Conservation (phyloP, 2,329 filamentous ascomycete genomes). For the Metarhizium brunneum region DNA sequence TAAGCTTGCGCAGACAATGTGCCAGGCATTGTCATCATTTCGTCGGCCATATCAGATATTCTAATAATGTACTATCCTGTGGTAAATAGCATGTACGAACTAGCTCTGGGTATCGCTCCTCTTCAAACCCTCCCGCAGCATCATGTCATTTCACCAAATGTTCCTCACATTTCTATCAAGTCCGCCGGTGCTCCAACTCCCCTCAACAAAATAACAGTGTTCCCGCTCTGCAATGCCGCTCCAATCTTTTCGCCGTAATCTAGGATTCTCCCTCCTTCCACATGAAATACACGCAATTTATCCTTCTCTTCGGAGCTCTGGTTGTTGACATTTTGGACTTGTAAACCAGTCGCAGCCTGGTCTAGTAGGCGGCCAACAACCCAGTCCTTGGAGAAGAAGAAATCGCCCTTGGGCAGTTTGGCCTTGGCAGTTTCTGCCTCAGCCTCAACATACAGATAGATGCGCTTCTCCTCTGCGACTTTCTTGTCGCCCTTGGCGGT, state of each 20-base stretch:
- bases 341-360: constrained; percentile 64
- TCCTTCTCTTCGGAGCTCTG: constrained; percentile 66
- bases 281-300: constrained; percentile 80
- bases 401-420: constrained; percentile 73
- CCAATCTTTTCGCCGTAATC: constrained; percentile 86
- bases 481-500: constrained; percentile 85
- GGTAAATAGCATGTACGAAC: not conserved
- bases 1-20: not conserved
- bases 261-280: constrained; percentile 77
- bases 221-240: constrained; percentile 62
- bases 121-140: not conserved
- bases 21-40: not conserved
- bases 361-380: constrained; percentile 79
- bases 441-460: constrained; percentile 87
- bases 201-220: constrained; percentile 80
- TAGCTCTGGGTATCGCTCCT: not conserved
- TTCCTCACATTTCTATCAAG: constrained; percentile 44
- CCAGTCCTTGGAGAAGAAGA: constrained; percentile 79
- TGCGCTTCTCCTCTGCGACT: constrained; percentile 68
- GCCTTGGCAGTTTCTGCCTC: constrained; percentile 76
- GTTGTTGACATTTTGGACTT: constrained; percentile 80
- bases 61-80: not conserved
- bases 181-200: constrained; percentile 76
- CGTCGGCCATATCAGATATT: not conserved
- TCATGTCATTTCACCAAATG: not conserved